phyloP scores from a whole-genome alignment of 192 early-diverging fungal species.

The Lunasporangiospora selenospora region DNA sequence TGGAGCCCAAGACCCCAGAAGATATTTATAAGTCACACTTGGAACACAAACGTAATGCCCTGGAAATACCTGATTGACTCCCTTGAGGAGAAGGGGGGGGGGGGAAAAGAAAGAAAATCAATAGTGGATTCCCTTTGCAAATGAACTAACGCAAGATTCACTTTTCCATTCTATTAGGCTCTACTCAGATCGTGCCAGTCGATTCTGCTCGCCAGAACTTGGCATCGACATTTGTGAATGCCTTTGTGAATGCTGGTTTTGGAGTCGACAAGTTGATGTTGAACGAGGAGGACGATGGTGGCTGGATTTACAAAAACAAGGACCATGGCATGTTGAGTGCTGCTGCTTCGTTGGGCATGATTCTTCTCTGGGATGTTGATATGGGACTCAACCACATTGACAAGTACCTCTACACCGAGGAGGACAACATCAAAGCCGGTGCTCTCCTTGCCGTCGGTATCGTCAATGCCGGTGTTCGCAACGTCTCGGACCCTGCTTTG shows the following conservation, averaged over 20 bases:
- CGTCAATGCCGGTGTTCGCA: slow-evolving; percentile 87
- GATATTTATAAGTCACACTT: slow-evolving; percentile 99
- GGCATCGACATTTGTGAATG: slow-evolving; percentile 98
- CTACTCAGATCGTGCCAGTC: slow-evolving; percentile 65
- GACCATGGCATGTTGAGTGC: slow-evolving; percentile 97
- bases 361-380: slow-evolving; percentile 96
- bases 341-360: slow-evolving; percentile 91
- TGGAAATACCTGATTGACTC: not conserved
- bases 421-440: slow-evolving; percentile 90
- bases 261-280: slow-evolving; percentile 93
- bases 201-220: slow-evolving; percentile 97
- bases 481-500: slow-evolving; percentile 91
- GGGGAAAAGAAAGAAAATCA: not conserved
- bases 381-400: slow-evolving; percentile 90
- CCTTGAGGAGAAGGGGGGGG: not conserved
- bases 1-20: slow-evolving; percentile 95
- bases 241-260: slow-evolving; percentile 98
- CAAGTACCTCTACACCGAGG: slow-evolving; percentile 91
- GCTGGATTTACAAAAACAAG: slow-evolving; percentile 99
- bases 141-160: slow-evolving; percentile 11
- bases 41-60: slow-evolving; percentile 81
- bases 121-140: not conserved
- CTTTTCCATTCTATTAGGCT: slow-evolving; percentile 50
- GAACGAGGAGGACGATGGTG: slow-evolving; percentile 70
- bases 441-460: slow-evolving; percentile 94